A percentile compares a stretch with the other conserved stretches of the same genome.
Evolutionary conservation across 495 filamentous ascomycete species (phyloP).

Genomic region (Podospora sp.): DNA sequence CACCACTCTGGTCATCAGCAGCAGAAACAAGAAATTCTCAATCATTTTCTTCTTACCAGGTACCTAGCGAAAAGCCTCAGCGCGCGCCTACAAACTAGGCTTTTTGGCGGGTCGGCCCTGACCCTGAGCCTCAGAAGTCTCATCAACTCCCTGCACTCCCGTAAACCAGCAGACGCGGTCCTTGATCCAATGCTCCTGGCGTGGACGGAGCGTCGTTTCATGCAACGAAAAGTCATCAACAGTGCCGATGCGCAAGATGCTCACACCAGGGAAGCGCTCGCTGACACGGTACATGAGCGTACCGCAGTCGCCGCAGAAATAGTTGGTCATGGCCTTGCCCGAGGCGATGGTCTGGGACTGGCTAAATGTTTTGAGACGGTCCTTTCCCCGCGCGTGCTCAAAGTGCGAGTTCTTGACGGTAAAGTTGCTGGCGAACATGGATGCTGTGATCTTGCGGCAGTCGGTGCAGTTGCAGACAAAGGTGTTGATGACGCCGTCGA

Average conservation of each 20-base stretch:
- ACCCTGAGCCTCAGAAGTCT: slow-evolving; percentile 25
- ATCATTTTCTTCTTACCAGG: too few relatives aligned
- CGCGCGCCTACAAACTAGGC: too few relatives aligned
- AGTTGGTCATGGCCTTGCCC: slow-evolving; percentile 55
- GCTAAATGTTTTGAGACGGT: slow-evolving; percentile 44
- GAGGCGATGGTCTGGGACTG: slow-evolving; percentile 45
- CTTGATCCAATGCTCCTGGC: slow-evolving; percentile 48
- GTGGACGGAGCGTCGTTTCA: slow-evolving; percentile 54
- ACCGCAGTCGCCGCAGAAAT: slow-evolving; percentile 58
- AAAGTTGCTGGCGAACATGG: slow-evolving; percentile 62
- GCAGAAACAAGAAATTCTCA: too few relatives aligned
- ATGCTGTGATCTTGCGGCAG: slow-evolving; percentile 62
- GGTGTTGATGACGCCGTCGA: slow-evolving; percentile 48
- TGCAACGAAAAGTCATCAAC: slow-evolving; percentile 58
- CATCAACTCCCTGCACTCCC: slow-evolving; percentile 37
- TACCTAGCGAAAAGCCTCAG: too few relatives aligned
- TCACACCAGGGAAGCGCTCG: slow-evolving; percentile 38
- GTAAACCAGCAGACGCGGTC: slow-evolving; percentile 48
- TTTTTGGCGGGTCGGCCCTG: too few relatives aligned
- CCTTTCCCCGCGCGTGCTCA: slow-evolving; percentile 49
- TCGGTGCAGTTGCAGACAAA: slow-evolving; percentile 62
- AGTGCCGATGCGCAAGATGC: slow-evolving; percentile 55
- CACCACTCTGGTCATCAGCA: too few relatives aligned
- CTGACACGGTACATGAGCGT: slow-evolving; percentile 55
- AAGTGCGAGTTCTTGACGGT: slow-evolving; percentile 46